A percentile compares a stretch with the other conserved stretches of the same genome.
phyloP scores from a whole-genome alignment of 345 rosid species.

The Eucalyptus regnans region DNA sequence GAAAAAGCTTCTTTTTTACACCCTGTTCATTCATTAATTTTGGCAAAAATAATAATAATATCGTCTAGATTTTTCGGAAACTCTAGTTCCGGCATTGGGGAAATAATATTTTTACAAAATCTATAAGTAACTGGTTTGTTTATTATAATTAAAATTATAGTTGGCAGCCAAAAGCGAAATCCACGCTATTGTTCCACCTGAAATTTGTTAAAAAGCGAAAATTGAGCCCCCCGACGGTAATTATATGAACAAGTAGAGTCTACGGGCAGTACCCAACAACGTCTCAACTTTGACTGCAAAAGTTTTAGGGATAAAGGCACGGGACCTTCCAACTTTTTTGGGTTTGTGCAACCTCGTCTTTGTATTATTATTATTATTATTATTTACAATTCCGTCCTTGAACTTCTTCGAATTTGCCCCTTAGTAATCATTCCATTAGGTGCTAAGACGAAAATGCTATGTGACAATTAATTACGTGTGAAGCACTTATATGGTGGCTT shows the following conservation, averaged over 20 bases:
- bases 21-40: neutral
- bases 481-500: neutral
- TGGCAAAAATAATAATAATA: neutral
- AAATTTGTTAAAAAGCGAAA: neutral
- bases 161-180: neutral
- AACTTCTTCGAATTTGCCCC: neutral
- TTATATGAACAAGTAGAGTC: neutral
- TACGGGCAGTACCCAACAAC: neutral
- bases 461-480: neutral
- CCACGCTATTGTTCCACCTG: neutral
- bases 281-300: neutral
- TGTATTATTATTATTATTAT: no score
- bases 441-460: neutral
- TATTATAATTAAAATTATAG: no score
- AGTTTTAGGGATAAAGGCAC: neutral
- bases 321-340: fast-evolving
- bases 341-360: neutral
- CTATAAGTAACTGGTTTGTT: neutral
- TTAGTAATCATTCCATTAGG: neutral
- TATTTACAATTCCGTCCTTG: neutral
- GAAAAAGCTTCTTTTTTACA: neutral
- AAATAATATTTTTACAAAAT: no score
- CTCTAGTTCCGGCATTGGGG: neutral
- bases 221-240: neutral
- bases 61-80: neutral